Base-by-base conservation (phyloP, 1,139 yeast genomes). In the Zhuliangozyma parablackwelliae region DNA sequence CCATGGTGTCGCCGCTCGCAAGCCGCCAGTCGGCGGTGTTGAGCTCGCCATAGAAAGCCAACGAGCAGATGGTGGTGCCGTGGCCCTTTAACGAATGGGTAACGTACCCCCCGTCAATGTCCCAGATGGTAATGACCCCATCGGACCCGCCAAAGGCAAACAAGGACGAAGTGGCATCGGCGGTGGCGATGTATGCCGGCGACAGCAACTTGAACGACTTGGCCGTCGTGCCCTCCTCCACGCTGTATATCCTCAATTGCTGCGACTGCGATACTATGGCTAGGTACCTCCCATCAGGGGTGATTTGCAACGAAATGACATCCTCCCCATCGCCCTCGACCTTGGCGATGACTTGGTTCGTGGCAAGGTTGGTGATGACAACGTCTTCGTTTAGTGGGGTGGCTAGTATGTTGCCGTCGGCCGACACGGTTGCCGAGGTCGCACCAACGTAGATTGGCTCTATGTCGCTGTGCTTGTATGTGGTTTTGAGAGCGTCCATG, bases 111-210 rank as follows among this genome's bases (percentile, higher is more conserved):
- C 90, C 90, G 46, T 80, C 90, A 32, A 92, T 74, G 59, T 92
- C 98, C 85, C 96, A 89, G 2, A 94, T 95, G 35, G 88, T 82
- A 16, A 90, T 85, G 29, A 80, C 77, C 35, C 98, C 97, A 57
- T 94, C 98, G 1, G 97, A 85, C 33, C 96, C 92, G 34, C 99
- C 99, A 52, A 94, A 82, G 28, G 96, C 95, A 53, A 90, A 78
- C 35, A 92, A 68, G 5, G 95, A 78, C 11, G 96, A 84, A 0
- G 97, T 88, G 6, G 77, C 59, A 57, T 92, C 98, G 26, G 78
- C 77, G 10, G 82, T 71, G 40, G 89, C 75, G 13, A 88, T 82
- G 57, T 86, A 86, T 1, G 87, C 85, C 1, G 97, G 96, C 1
- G 96, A 80, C 3, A 85, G 65, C 38, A 83, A 54, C 55, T 77